phyloP scores from a whole-genome alignment of 1,139 yeast species.

The Saccharomyces hybrid region DNA sequence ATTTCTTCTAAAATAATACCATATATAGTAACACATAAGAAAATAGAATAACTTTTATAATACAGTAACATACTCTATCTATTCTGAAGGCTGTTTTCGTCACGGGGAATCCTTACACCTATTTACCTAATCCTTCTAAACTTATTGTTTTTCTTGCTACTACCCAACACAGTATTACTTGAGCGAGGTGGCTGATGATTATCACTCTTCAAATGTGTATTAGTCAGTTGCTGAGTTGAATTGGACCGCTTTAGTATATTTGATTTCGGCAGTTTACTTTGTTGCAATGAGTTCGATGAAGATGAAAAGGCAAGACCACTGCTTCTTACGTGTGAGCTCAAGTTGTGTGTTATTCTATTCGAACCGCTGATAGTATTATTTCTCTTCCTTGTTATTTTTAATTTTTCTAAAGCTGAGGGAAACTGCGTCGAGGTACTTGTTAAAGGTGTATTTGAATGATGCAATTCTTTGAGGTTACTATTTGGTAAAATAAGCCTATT shows the following conservation, averaged over 20 bases:
- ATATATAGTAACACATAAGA: neutral
- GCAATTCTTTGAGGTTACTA: neutral
- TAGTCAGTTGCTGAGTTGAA: conserved; percentile 1
- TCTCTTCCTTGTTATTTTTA: conserved; percentile 15
- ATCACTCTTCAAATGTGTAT: neutral
- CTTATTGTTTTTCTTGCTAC: conserved; percentile 5
- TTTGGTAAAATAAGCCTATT: neutral
- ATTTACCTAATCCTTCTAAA: conserved; percentile 8
- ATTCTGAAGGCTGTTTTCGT: neutral
- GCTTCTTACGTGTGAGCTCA: conserved; percentile 15
- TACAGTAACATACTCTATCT: neutral
- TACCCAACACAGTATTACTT: neutral
- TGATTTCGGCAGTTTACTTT: neutral
- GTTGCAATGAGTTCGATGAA: neutral
- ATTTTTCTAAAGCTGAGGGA: conserved; percentile 19
- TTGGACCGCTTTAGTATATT: neutral
- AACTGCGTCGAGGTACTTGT: conserved; percentile 8
- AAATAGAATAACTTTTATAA: neutral
- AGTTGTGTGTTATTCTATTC: conserved; percentile 12
- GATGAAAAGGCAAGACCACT: conserved; percentile 7
- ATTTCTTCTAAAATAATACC: neutral
- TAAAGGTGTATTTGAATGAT: neutral
- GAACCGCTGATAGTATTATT: conserved; percentile 13
- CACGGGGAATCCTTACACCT: neutral
- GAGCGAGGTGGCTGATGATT: neutral